Conservation (phyloP, 2,329 filamentous ascomycete species). For the Colletotrichum filicis region DNA sequence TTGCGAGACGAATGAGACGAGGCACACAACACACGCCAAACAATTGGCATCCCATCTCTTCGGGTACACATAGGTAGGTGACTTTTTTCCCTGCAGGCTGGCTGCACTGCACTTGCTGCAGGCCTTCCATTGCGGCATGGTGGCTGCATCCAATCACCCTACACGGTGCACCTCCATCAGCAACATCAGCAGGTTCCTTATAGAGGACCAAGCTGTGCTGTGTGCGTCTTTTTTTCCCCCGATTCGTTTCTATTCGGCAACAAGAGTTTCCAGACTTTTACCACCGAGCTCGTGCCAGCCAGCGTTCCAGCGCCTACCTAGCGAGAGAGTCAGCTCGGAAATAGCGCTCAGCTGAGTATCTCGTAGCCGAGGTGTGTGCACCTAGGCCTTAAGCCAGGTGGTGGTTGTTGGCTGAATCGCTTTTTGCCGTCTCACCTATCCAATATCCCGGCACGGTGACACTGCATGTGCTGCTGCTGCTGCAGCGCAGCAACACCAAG, state of each 20-base stretch:
- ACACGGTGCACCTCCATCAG: no score
- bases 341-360: background rate
- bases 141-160: background rate
- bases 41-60: conserved; percentile 4
- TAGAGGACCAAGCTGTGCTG: background rate
- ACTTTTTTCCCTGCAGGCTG: background rate
- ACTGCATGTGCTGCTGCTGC: background rate
- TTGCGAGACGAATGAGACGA: background rate
- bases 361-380: background rate
- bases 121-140: background rate
- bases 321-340: background rate
- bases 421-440: background rate
- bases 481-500: background rate
- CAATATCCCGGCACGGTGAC: background rate
- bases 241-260: background rate
- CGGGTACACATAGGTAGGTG: background rate
- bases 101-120: background rate
- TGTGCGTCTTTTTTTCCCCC: background rate
- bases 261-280: background rate
- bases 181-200: background rate
- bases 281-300: background rate
- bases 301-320: background rate
- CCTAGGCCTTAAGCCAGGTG: no score
- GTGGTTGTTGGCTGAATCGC: background rate
- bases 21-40: background rate